Evolutionary conservation across 2,329 filamentous ascomycete genomes (phyloP).

Genomic region (Fusarium sacchari): DNA sequence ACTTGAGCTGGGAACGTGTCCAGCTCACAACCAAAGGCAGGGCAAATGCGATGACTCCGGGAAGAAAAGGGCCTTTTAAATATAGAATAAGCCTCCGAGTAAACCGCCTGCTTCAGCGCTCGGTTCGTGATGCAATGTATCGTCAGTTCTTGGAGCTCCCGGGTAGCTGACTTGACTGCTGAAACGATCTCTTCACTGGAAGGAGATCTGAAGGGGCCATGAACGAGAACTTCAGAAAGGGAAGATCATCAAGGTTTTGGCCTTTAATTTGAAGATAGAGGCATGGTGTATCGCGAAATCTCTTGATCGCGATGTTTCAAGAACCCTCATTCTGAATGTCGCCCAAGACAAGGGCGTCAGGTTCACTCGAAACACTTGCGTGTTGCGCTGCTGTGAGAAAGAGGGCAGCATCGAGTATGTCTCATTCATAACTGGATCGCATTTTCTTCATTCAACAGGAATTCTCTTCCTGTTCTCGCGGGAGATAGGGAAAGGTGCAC

Average conservation of each 20-base stretch:
- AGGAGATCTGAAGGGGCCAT: background rate
- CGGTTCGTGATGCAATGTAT: accelerated
- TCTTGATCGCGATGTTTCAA: background rate
- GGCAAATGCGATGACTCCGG: accelerated
- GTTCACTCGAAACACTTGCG: background rate
- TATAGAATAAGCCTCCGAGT: accelerated
- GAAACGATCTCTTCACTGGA: too few relatives aligned
- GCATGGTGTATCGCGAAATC: accelerated
- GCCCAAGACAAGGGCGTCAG: background rate
- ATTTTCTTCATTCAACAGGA: background rate
- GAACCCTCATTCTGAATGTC: background rate
- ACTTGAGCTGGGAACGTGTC: accelerated
- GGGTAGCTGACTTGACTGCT: background rate
- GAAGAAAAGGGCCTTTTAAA: accelerated
- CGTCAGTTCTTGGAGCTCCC: background rate
- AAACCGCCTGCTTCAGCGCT: background rate
- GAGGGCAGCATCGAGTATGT: background rate
- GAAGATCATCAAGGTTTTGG: accelerated
- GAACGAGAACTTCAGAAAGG: background rate
- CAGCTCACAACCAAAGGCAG: accelerated
- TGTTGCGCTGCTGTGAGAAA: background rate
- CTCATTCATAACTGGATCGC: background rate
- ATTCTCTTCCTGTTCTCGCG: background rate
- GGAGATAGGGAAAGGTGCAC: background rate
- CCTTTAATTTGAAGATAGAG: too few relatives aligned